Evolutionary conservation across 106 monocot genomes (phyloP).

Genomic region (Triglochin maritima): DNA sequence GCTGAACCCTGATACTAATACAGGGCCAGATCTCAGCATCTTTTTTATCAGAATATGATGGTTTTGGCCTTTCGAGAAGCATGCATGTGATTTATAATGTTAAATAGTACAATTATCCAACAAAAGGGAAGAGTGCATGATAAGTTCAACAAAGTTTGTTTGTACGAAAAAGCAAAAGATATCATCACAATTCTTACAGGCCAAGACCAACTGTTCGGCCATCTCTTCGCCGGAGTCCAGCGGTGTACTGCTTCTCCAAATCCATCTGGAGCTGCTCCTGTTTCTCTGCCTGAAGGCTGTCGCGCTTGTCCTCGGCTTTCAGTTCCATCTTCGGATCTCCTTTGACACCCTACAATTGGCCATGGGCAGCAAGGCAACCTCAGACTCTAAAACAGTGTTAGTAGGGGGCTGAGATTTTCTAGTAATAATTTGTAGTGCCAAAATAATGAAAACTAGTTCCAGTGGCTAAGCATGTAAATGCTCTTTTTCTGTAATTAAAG

Average conservation of each 20-base stretch:
- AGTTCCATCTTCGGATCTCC: slow-evolving; percentile 30
- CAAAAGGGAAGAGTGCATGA: not conserved
- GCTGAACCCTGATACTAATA: slow-evolving; percentile 64
- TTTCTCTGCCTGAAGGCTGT: slow-evolving; percentile 33
- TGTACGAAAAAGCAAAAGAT: not conserved
- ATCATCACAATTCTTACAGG: slow-evolving; percentile 20
- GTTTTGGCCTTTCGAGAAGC: not conserved
- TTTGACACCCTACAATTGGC: slow-evolving; percentile 98
- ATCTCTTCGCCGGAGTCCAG: slow-evolving; percentile 85
- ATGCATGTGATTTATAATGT: not conserved
- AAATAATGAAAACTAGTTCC: not conserved
- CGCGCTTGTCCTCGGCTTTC: slow-evolving; percentile 33
- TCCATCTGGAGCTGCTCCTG: slow-evolving; percentile 66
- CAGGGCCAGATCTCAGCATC: slow-evolving; percentile 74
- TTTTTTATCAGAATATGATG: slow-evolving; percentile 81
- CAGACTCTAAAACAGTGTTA: slow-evolving; percentile 96
- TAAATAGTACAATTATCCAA: not conserved
- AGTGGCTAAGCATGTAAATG: not conserved
- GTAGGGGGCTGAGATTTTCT: slow-evolving; percentile 26
- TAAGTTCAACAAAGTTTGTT: not conserved
- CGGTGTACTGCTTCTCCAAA: slow-evolving; percentile 94
- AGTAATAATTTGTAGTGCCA: not conserved
- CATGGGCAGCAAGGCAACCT: slow-evolving; percentile 89
- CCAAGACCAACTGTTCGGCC: slow-evolving; percentile 97
- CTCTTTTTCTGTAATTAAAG: not conserved